Evolutionary conservation across 768 basidiomycete species (phyloP), one percentile per base, ranked within the genome.

Genomic region (Kwoniella sp.): DNA sequence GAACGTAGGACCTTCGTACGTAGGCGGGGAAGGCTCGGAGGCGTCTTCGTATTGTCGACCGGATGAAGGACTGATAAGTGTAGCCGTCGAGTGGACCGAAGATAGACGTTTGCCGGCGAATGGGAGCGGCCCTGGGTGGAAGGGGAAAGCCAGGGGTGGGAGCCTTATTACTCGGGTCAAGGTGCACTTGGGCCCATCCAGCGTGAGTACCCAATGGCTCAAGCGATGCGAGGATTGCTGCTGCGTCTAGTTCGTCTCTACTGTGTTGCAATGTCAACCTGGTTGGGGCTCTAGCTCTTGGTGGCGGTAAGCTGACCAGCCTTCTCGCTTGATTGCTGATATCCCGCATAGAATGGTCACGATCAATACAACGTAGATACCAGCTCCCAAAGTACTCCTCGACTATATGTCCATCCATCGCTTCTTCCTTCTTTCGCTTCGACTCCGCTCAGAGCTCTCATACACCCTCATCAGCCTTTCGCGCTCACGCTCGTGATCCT

Each of bases 381-480:
- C 34, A 34, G 13, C 34, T 5, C 5, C 34, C 34, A 34, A 5
- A 13, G 13, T 34, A 8, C 41, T 3, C 41, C 41, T 17, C 41
- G 26, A 22, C 62, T 77, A 8, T 67, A 67, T 41, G 48, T 77
- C 9, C 75, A 72, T 12, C 38, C 61, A 12, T 54, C 64, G 3
- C 62, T 74, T 4, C 25, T 73, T 17, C 75, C 75, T 8, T 8
- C 62, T 22, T 72, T 54, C 45, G 50, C 66, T 4, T 29, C 59
- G 22, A 58, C 66, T 3, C 65, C 72, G 2, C 28, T 73, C 2
- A 9, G 26, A 1, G 70, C 51, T 12, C 1, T 23, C 4, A n/a
- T 76, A 2, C 56, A 67, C 45, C 56, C 50, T 0, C 73, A 74
- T 29, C 17, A 58, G 29, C 75, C 75, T 2, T 62, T 77, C 22